Base-by-base conservation (phyloP, 495 filamentous ascomycete genomes). In the Hypoxylon perforatum region DNA sequence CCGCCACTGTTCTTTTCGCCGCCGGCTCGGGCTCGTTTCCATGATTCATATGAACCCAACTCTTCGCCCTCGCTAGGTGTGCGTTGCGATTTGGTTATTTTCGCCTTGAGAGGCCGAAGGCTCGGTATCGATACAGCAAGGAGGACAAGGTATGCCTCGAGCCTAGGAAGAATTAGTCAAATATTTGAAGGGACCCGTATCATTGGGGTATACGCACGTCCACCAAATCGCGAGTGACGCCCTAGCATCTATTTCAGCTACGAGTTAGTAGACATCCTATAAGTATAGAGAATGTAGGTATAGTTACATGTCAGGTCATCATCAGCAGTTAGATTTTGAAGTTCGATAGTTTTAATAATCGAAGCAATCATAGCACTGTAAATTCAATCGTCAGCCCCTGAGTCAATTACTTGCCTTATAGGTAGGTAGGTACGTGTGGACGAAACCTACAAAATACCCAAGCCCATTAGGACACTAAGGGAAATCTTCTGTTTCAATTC, bases 401-500 rank as follows among this genome's bases (percentile, higher is more conserved):
- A 21, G n/a, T 19, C 36, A 22, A 22, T 38, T 4, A 22, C 11
- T 21, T 2, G 8, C 2, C 6, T 21, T 3, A 14, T 17, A 39
- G 10, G 5, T 18, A 28, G 25, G 25, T 28, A 28, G 7, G 25
- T 28, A 28, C 7, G 7, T 28, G 25, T 28, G 7, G 3, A 7
- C 25, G 25, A 28, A 28, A 28, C 25, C 36, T 30, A 52, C 49
- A 52, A 39, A 21, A 61, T 46, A 4, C 58, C 58, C 14, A 61
- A 21, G 7, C 58, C 58, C 58, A 61, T 61, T 2, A 61, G 22
- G 10, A n/a, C 28, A 14, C 58, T 61, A 3, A 54, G 47, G 17
- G 23, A 62, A 11, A 47, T 11, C 36, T 62, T 62, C 38, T 62
- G 59, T 36, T 38, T 62, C 35, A 19, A 55, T 21, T 48, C 49